Evolutionary conservation across 371 early-diverging fungal genomes (phyloP).

Genomic region (Mortierella sp.): DNA sequence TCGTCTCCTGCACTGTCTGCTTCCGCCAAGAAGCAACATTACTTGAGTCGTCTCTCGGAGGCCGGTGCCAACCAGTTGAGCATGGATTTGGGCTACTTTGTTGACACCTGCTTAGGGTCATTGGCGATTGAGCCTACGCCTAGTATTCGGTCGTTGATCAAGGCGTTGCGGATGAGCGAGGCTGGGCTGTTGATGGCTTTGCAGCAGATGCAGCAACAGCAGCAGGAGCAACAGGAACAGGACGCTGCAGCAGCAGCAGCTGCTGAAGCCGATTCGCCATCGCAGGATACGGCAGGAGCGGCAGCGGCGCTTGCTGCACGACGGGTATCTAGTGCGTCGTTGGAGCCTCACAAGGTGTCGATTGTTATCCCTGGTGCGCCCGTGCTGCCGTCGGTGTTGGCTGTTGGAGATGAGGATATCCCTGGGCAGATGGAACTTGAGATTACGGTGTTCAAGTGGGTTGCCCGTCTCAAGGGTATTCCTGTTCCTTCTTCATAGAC

Average conservation of each 20-base stretch:
- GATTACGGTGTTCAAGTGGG: constrained; percentile 45
- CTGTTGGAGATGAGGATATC: constrained; percentile 38
- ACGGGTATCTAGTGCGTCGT: neutral
- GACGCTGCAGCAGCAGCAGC: neutral
- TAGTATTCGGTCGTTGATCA: constrained; percentile 35
- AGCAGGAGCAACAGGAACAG: constrained; percentile 14
- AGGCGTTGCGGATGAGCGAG: constrained; percentile 41
- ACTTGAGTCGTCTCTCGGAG: constrained; percentile 44
- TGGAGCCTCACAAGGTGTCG: constrained; percentile 19
- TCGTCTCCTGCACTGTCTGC: constrained; percentile 1
- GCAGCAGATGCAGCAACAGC: constrained; percentile 39
- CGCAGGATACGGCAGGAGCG: neutral
- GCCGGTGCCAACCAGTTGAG: constrained; percentile 46
- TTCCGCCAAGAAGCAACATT: constrained; percentile 24
- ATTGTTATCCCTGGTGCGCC: constrained; percentile 43
- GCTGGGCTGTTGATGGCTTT: constrained; percentile 41
- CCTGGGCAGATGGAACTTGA: constrained; percentile 32
- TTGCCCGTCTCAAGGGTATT: constrained; percentile 34
- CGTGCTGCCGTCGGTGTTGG: constrained; percentile 35
- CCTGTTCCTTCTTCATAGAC: constrained; percentile 8
- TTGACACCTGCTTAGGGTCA: constrained; percentile 27
- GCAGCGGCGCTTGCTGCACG: neutral
- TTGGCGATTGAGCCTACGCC: constrained; percentile 52
- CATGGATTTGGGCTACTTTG: constrained; percentile 45
- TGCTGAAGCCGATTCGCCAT: neutral